Percentiles rank a stretch among this genome's conserved stretches.
phyloP scores from a whole-genome alignment of 495 filamentous ascomycete genomes.

The Neurospora pannonica region DNA sequence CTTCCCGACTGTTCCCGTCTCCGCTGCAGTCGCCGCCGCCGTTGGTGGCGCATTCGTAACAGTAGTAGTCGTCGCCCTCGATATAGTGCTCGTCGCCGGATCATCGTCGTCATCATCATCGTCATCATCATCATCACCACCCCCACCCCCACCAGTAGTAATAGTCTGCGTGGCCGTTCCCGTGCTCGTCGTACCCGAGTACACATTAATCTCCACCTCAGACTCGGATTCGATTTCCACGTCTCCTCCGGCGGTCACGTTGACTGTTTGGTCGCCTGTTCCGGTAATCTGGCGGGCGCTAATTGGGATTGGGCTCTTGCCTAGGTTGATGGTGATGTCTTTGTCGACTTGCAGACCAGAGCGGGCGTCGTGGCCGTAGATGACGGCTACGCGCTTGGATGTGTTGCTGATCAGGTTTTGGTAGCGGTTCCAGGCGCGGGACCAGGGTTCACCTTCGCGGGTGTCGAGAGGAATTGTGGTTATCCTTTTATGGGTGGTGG shows the following conservation, averaged over 20 bases:
- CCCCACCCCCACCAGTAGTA: background rate
- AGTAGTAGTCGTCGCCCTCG: background rate
- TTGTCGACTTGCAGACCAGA: conserved; percentile 45
- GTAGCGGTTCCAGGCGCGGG: conserved; percentile 43
- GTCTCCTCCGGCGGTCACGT: background rate
- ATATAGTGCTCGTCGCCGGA: background rate
- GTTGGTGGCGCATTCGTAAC: background rate
- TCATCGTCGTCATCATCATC: background rate
- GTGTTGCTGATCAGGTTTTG: conserved; percentile 17
- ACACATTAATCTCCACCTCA: background rate
- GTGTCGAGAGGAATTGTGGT: conserved; percentile 51
- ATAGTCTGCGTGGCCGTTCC: background rate
- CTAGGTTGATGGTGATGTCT: conserved; percentile 8
- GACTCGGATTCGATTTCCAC: conserved; percentile 1
- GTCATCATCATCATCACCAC: background rate
- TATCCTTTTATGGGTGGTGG: background rate
- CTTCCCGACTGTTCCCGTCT: background rate
- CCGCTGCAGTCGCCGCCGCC: background rate
- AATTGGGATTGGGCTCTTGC: background rate
- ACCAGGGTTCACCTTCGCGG: conserved; percentile 55
- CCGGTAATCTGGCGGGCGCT: background rate
- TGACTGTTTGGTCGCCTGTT: background rate
- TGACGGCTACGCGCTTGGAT: conserved; percentile 37
- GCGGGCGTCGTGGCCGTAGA: conserved; percentile 84
- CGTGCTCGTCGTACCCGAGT: background rate